A percentile compares a stretch with the other conserved stretches of the same genome.
phyloP scores from a whole-genome alignment of 441 rosid species.

The Populus hybrid region DNA sequence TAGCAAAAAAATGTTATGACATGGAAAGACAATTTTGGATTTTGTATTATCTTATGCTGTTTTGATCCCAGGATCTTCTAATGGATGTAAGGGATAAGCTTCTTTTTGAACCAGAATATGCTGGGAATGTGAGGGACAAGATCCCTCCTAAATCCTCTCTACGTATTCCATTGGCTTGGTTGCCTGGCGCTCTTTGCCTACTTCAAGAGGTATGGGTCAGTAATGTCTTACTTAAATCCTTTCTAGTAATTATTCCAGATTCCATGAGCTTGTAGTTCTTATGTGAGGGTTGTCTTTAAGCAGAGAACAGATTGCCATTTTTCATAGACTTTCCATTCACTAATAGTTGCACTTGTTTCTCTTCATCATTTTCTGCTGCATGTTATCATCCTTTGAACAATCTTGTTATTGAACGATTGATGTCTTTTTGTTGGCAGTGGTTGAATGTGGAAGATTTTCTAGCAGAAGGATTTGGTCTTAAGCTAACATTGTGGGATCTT shows the following conservation, averaged over 20 bases:
- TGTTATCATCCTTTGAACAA: conserved; percentile 4
- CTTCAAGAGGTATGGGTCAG: conserved; percentile 77
- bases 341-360: conserved; percentile 6
- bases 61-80: conserved; percentile 60
- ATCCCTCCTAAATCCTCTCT: conserved; percentile 74
- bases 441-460: conserved; percentile 10
- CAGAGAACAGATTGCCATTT: background rate
- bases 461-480: background rate
- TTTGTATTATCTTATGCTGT: background rate
- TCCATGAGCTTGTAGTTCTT: background rate
- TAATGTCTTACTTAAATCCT: background rate
- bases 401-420: background rate
- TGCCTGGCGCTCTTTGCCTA: conserved; percentile 87
- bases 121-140: conserved; percentile 74
- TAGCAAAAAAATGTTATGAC: background rate
- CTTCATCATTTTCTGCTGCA: conserved; percentile 14
- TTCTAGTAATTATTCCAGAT: background rate
- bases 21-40: background rate
- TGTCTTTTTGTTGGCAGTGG: background rate
- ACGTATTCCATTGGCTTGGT: conserved; percentile 78
- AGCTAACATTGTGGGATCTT: conserved; percentile 13
- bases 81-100: conserved; percentile 93
- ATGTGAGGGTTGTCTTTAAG: background rate
- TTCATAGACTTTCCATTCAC: background rate
- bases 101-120: conserved; percentile 91